Percentiles rank a stretch among this genome's conserved stretches.
phyloP scores from a whole-genome alignment of 768 basidiomycete species.

The Heimioporus sp. region DNA sequence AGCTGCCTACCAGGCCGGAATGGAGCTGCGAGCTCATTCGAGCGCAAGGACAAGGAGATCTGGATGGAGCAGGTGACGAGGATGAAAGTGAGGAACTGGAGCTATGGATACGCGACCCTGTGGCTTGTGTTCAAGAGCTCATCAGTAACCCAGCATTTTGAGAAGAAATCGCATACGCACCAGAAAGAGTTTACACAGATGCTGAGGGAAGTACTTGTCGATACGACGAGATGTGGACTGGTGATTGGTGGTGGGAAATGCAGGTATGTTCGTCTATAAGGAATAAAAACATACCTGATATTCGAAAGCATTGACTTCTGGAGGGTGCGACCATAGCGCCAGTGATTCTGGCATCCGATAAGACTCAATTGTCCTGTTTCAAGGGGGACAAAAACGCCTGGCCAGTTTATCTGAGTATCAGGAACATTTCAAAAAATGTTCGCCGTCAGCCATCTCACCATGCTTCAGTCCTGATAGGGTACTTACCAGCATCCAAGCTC shows the following conservation, averaged over 20 bases:
- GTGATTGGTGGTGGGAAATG: too few relatives aligned
- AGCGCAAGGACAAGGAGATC: neutral
- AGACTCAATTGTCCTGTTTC: neutral
- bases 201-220: too few relatives aligned
- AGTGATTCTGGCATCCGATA: neutral
- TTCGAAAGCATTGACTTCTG: neutral
- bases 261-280: neutral
- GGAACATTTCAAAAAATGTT: neutral
- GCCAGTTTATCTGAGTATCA: conserved; percentile 4
- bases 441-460: neutral
- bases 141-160: conserved; percentile 23
- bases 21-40: neutral
- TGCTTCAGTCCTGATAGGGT: neutral
- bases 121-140: conserved; percentile 31
- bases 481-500: neutral
- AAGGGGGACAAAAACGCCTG: neutral
- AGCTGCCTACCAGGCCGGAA: neutral
- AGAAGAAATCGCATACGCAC: neutral
- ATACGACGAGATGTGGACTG: too few relatives aligned
- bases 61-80: neutral
- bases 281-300: neutral
- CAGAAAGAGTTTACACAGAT: too few relatives aligned
- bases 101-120: conserved; percentile 30
- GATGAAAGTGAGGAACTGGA: conserved; percentile 23
- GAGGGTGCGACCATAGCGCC: neutral